phyloP scores from a whole-genome alignment of 148 eudicot species.

The Salicornia ramosissima region DNA sequence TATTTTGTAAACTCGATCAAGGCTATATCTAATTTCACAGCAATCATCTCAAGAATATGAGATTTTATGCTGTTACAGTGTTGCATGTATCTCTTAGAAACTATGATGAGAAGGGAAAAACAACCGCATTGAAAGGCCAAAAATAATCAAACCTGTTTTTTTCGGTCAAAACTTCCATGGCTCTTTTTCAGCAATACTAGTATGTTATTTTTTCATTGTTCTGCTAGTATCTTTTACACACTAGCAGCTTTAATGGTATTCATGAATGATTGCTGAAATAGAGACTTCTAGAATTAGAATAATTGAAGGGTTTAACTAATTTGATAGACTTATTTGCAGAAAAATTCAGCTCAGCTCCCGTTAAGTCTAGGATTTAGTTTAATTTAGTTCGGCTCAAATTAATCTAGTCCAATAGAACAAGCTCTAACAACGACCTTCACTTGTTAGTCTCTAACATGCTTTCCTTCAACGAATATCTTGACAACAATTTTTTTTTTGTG shows the following conservation, averaged over 20 bases:
- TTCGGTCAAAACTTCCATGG: background rate
- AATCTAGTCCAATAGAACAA: too few species aligned
- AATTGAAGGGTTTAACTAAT: background rate
- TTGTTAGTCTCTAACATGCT: conserved; percentile 2
- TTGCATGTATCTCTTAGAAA: background rate
- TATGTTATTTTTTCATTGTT: background rate
- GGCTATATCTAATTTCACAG: background rate
- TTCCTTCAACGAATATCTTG: background rate
- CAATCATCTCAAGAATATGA: background rate
- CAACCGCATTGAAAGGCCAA: background rate
- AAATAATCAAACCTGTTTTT: background rate
- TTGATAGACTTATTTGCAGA: background rate
- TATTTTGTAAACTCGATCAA: background rate
- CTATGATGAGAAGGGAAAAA: background rate
- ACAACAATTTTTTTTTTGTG: background rate
- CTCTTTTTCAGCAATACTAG: background rate
- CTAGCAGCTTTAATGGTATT: background rate
- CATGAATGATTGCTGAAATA: background rate
- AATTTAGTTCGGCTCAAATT: too few species aligned
- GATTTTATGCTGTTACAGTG: background rate
- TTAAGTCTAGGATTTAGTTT: too few species aligned
- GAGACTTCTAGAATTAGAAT: background rate
- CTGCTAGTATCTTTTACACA: background rate
- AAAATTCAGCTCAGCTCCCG: too few species aligned
- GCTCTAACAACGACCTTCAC: background rate